A percentile compares a stretch with the other conserved stretches of the same genome.
phyloP scores from a whole-genome alignment of 176 grass and related monocot species.

The Juncus effusus region DNA sequence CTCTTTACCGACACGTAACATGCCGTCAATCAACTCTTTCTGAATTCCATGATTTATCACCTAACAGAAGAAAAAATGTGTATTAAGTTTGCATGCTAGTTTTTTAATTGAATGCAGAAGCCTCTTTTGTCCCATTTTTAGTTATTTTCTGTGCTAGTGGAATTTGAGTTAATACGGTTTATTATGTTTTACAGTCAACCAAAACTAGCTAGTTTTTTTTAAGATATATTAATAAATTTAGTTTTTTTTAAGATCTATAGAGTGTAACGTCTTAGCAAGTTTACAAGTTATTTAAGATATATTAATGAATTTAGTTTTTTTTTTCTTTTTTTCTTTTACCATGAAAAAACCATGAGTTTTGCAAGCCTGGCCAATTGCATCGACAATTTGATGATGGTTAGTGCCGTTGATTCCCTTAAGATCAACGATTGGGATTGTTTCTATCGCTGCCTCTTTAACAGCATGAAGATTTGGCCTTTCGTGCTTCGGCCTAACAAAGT shows the following conservation, averaged over 20 bases:
- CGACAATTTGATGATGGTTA: slow-evolving; percentile 30
- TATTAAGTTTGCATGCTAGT: too few species aligned
- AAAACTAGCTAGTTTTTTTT: too few species aligned
- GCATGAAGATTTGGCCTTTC: slow-evolving; percentile 54
- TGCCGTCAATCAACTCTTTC: slow-evolving; percentile 32
- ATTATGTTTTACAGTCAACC: too few species aligned
- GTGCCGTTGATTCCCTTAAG: slow-evolving; percentile 37
- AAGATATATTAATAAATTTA: not conserved
- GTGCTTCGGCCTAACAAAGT: slow-evolving; percentile 45
- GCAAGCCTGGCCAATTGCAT: slow-evolving; percentile 53
- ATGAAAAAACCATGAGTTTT: slow-evolving; percentile 64
- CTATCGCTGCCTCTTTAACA: slow-evolving; percentile 35
- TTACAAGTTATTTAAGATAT: not conserved
- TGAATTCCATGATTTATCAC: slow-evolving; percentile 67
- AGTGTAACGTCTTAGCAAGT: not conserved
- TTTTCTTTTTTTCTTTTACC: slow-evolving; percentile 28
- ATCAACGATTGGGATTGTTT: slow-evolving; percentile 53
- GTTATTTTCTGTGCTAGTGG: too few species aligned
- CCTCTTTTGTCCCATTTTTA: too few species aligned
- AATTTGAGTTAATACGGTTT: too few species aligned
- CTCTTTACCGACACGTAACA: slow-evolving; percentile 54
- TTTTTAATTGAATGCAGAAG: too few species aligned
- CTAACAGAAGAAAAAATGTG: slow-evolving; percentile 6
- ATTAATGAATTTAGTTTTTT: not conserved
- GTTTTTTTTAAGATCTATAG: not conserved